Evolutionary conservation across 2,329 filamentous ascomycete genomes (phyloP).

Genomic region (Claviceps sorghi): DNA sequence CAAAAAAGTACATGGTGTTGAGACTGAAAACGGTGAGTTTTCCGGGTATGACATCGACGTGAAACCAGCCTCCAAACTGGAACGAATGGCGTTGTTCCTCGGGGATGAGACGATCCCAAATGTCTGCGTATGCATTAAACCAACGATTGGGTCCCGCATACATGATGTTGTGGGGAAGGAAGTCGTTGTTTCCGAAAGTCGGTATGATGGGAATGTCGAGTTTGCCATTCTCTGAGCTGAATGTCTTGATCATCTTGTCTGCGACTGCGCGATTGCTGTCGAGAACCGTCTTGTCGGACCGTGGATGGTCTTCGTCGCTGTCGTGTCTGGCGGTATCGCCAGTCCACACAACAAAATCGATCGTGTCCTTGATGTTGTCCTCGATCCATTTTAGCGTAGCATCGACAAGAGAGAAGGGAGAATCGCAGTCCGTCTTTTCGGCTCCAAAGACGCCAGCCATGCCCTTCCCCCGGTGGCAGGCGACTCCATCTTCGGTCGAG

Average conservation of each 20-base stretch:
- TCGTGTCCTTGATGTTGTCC: constrained; percentile 56
- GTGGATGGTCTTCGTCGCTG: constrained; percentile 67
- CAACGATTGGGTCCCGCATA: constrained; percentile 72
- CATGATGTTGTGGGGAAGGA: constrained; percentile 93
- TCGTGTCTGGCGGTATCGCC: constrained; percentile 84
- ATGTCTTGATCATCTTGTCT: constrained; percentile 60
- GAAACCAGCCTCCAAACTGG: constrained; percentile 87
- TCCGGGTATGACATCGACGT: constrained; percentile 76
- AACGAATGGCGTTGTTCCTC: constrained; percentile 87
- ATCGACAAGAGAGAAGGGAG: constrained; percentile 65
- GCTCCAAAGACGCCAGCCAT: constrained; percentile 70
- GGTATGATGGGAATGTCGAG: constrained; percentile 70
- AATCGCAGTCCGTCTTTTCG: constrained; percentile 78
- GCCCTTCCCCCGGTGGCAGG: constrained; percentile 69
- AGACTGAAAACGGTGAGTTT: constrained; percentile 81
- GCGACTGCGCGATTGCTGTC: constrained; percentile 62
- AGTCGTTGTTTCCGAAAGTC: constrained; percentile 93
- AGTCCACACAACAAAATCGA: constrained; percentile 90
- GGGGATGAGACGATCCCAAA: constrained; percentile 82
- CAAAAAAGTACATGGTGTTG: constrained; percentile 94
- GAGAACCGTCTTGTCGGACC: constrained; percentile 61
- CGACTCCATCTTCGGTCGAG: constrained; percentile 49
- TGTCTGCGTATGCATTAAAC: constrained; percentile 59
- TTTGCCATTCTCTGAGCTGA: constrained; percentile 42
- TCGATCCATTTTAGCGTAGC: constrained; percentile 83